Evolutionary conservation across 208 protist genomes (phyloP).

Genomic region (Trypanosoma caninum): DNA sequence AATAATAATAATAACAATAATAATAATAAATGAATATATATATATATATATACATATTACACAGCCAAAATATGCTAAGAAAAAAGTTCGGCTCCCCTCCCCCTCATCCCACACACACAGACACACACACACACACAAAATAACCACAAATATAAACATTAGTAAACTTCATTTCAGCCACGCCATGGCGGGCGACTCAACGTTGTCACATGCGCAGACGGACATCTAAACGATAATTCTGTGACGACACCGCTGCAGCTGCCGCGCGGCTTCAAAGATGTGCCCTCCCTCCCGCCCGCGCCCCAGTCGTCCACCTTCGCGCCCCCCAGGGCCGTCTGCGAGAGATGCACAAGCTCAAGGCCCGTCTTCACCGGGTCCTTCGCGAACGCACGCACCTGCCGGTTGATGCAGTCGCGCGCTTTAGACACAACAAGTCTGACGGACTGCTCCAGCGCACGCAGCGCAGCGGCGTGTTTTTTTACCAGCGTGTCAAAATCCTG

Average conservation of each 20-base stretch:
- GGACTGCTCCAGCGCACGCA: conserved; percentile 19
- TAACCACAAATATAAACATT: conserved; percentile 7
- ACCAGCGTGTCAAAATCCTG: conserved; percentile 25
- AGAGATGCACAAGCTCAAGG: conserved; percentile 23
- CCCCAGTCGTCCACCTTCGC: conserved; percentile 1
- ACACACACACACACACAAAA: not conserved
- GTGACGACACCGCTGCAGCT: not conserved
- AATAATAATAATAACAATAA: too few species aligned
- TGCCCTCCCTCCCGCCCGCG: conserved; percentile 11
- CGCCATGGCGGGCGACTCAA: conserved; percentile 1
- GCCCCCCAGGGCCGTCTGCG: not conserved
- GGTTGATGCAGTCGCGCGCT: conserved; percentile 25
- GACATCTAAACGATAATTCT: not conserved
- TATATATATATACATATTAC: conserved; percentile 12
- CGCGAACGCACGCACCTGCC: conserved; percentile 23
- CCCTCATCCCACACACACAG: not conserved
- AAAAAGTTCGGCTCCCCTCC: not conserved
- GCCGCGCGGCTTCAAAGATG: conserved; percentile 1
- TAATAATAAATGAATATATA: too few species aligned
- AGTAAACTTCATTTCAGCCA: too few species aligned
- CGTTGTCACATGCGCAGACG: not conserved
- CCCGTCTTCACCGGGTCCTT: conserved; percentile 31
- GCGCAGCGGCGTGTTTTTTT: conserved; percentile 23
- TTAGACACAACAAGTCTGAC: conserved; percentile 23
- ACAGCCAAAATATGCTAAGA: not conserved